phyloP scores from a whole-genome alignment of 805 yeast species.

The Priceomyces medius region DNA sequence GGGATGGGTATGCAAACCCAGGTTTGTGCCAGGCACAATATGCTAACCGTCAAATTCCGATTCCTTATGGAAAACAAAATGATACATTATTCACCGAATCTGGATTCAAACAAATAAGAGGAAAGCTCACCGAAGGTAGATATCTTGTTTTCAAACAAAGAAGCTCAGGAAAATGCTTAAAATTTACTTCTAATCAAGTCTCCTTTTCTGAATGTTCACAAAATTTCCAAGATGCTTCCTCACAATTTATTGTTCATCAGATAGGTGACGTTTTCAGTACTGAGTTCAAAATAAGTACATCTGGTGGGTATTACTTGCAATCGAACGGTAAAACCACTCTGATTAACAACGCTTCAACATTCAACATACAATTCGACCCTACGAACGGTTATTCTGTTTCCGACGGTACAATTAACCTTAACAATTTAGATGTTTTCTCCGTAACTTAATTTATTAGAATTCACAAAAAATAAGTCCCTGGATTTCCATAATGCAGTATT shows the following conservation, averaged over 20 bases:
- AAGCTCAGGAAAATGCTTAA: slow-evolving; percentile 1
- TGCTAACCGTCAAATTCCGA: not conserved
- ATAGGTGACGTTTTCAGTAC: slow-evolving; percentile 2
- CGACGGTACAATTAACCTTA: not conserved
- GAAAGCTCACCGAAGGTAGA: slow-evolving; percentile 5
- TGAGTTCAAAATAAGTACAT: slow-evolving; percentile 1
- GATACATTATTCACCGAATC: slow-evolving; percentile 2
- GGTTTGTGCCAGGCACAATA: slow-evolving; percentile 3
- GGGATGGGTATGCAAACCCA: slow-evolving; percentile 1
- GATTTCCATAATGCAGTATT: not conserved
- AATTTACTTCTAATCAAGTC: not conserved
- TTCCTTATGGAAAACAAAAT: slow-evolving; percentile 5
- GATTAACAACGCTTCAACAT: not conserved
- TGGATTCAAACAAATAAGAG: slow-evolving; percentile 6
- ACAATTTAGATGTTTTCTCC: not conserved
- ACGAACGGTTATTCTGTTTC: not conserved
- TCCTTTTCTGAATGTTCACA: not conserved
- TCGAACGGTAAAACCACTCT: not conserved
- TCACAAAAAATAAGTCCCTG: not conserved
- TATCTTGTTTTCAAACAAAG: slow-evolving; percentile 2
- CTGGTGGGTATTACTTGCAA: not conserved
- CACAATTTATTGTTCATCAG: slow-evolving; percentile 2
- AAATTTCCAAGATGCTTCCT: not conserved
- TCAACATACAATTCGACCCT: not conserved
- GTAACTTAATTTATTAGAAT: not conserved